These are phyloP conservation scores for Kluyveromyces sp. DNA, from an alignment of 1,139 yeast species.

Conservation along the genomic window DNA sequence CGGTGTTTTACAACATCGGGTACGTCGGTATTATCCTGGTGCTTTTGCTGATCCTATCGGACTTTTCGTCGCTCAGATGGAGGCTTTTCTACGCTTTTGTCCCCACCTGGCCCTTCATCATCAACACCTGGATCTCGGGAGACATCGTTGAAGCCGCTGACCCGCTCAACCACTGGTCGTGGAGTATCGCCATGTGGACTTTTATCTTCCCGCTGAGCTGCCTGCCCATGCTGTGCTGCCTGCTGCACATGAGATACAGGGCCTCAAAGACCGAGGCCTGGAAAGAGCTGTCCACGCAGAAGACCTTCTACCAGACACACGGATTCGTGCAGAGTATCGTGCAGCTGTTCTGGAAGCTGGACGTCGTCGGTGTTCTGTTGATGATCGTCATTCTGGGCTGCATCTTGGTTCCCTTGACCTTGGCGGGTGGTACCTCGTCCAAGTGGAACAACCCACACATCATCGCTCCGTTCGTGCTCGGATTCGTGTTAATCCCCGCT, in stretches of 20 bases:
- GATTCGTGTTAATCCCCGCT: conserved; percentile 47
- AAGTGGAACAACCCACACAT: conserved; percentile 52
- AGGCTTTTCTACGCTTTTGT: conserved; percentile 53
- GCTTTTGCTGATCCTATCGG: conserved; percentile 52
- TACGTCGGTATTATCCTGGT: conserved; percentile 53
- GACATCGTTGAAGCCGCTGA: conserved; percentile 38
- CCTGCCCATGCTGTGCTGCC: conserved; percentile 47
- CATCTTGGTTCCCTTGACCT: conserved; percentile 43
- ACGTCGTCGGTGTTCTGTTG: conserved; percentile 46
- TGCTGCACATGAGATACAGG: conserved; percentile 45
- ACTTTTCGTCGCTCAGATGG: conserved; percentile 60
- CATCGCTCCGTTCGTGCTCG: conserved; percentile 58
- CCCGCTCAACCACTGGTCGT: conserved; percentile 45
- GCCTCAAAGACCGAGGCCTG: conserved; percentile 47
- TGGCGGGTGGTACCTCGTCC: conserved; percentile 49
- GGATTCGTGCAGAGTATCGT: conserved; percentile 16
- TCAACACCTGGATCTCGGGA: conserved; percentile 68
- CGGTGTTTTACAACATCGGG: conserved; percentile 62
- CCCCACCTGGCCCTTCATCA: conserved; percentile 61
- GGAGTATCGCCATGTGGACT: conserved; percentile 73
- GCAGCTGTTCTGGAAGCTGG: conserved; percentile 41
- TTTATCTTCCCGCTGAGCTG: conserved; percentile 57
- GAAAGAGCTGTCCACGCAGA: conserved; percentile 29
- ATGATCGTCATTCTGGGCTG: conserved; percentile 48
- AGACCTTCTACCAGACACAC: conserved; percentile 21